Conservation (phyloP, 805 yeast species). For the Zygosaccharomyces pseudorouxii region DNA sequence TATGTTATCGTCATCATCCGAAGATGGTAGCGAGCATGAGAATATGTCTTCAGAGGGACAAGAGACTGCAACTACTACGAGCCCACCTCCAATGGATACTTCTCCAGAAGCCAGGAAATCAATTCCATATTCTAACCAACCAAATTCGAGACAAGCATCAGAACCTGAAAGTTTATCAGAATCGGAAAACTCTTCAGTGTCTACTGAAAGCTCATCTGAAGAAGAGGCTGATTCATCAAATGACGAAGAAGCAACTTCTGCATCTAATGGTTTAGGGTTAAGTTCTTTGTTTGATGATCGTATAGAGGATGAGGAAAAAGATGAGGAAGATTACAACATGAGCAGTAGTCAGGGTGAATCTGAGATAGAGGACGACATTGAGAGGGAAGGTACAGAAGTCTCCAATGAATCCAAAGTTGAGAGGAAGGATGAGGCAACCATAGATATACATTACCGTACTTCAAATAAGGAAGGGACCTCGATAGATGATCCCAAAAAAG, state of each 20-base stretch:
- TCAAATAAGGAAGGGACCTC: constrained; percentile 2
- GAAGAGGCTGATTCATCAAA: constrained; percentile 15
- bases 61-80: constrained; percentile 24
- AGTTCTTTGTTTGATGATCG: constrained; percentile 18
- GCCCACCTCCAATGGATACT: constrained; percentile 8
- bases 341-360: constrained; percentile 22
- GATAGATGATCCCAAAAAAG: background rate
- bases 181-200: constrained; percentile 13
- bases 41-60: constrained; percentile 20
- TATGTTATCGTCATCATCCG: constrained; percentile 12
- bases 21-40: constrained; percentile 12
- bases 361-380: constrained; percentile 32
- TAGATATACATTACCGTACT: constrained; percentile 18
- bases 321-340: constrained; percentile 21
- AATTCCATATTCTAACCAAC: constrained; percentile 3
- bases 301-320: constrained; percentile 8
- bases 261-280: constrained; percentile 17
- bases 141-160: constrained; percentile 2
- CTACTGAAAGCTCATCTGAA: constrained; percentile 21
- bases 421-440: background rate
- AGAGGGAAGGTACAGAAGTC: constrained; percentile 20
- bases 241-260: constrained; percentile 10
- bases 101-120: constrained; percentile 9
- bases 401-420: background rate
- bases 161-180: constrained; percentile 10